phyloP scores from a whole-genome alignment of 257 asterid species.

The Solanum raphanifolium region DNA sequence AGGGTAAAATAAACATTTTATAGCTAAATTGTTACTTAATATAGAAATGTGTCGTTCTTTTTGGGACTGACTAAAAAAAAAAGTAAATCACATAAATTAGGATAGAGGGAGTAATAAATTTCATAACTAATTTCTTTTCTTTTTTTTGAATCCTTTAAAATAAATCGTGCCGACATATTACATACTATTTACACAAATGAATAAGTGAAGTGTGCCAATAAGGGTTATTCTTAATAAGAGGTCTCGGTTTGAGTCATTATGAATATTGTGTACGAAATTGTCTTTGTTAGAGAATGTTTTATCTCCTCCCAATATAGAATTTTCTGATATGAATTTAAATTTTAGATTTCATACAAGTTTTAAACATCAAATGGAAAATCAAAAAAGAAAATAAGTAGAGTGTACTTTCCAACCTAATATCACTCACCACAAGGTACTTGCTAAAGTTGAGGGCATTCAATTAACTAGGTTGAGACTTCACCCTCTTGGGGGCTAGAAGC shows the following conservation, averaged over 20 bases:
- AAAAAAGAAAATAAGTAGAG: not conserved
- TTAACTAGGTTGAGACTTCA: not conserved
- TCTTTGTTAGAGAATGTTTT: no score
- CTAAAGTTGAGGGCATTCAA: not conserved
- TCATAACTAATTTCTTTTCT: no score
- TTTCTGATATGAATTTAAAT: no score
- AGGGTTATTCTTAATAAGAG: no score
- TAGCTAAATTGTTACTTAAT: no score
- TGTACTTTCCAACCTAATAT: not conserved
- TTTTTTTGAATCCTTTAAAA: not conserved
- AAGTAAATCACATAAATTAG: no score
- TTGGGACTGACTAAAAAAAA: no score
- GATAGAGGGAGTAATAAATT: no score
- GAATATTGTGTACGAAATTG: accelerated
- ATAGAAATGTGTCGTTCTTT: no score
- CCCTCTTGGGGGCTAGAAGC: not conserved
- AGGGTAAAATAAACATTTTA: no score
- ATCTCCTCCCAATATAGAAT: not conserved
- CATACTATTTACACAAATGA: not conserved
- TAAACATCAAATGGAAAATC: no score
- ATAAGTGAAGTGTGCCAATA: not conserved
- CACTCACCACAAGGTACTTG: not conserved
- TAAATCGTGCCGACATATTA: not conserved
- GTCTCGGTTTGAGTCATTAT: accelerated
- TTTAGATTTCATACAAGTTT: not conserved